Base-by-base conservation (phyloP, 1,139 yeast species). In the Martiniozyma asiatica region DNA sequence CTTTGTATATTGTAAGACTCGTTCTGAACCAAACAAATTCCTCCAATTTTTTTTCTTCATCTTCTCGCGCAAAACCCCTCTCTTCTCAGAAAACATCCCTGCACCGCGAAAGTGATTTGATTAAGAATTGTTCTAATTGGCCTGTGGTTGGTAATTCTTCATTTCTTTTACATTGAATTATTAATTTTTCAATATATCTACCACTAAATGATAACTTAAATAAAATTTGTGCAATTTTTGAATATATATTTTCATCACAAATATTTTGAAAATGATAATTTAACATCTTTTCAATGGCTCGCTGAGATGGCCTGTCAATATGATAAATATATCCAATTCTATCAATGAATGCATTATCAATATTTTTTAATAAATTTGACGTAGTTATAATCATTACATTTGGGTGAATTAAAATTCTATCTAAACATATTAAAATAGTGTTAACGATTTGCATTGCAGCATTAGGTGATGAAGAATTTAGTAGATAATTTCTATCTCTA, bases 381-480 rank as follows among this genome's bases (percentile, higher is more conserved):
- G 64, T 60, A 3, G 63, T 52, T 10, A 59, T 39, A 0, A 57
- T 44, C 6, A 55, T 30, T 24, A 56, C 41, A 32, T 59, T 59
- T n/a, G 43, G 30, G 30, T 40, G 50, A 17, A 36, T 39, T 34
- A 51, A 56, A 16, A 60, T 36, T 9, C 47, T 38, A 40, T 61
- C 65, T 20, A 61, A 27, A 24, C 54, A 51, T 0, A 61, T 58
- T 14, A 60, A 40, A 25, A 60, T 40, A 1, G 61, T 56, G 29
- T 59, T 59, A 4, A 59, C 63, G 1, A 59, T 55, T 26, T 63
- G 49, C 12, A 38, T 14, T 2, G 57, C 47, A 8, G 62, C 50
- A 40, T 56, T 62, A 4, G 58, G 50, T 5, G 62, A 47, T 31
- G 58, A 59, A 27, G 54, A 57, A n/a, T 41, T 42, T 18, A 55